Conservation (phyloP, 2,329 filamentous ascomycete species). For the Coniochaeta pulveracea region DNA sequence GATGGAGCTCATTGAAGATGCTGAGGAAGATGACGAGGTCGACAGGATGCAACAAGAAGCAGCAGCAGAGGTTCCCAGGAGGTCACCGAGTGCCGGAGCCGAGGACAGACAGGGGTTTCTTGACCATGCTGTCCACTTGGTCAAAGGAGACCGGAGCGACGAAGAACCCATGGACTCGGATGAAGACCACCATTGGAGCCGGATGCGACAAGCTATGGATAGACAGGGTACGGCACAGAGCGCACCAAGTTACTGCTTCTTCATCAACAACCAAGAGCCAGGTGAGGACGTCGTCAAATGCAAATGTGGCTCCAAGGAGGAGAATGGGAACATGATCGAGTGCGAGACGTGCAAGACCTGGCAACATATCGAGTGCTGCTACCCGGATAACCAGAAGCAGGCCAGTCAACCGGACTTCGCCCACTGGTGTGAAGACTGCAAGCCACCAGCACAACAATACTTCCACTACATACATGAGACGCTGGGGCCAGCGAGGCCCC, state of each 20-base stretch:
- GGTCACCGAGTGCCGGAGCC: no score
- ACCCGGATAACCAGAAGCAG: no score
- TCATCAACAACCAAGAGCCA: no score
- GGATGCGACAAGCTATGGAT: not conserved
- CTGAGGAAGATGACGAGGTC: not conserved
- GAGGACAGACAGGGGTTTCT: not conserved
- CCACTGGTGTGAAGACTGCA: not conserved
- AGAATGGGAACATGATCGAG: no score
- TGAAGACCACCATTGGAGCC: not conserved
- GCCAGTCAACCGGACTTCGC: no score
- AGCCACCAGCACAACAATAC: no score
- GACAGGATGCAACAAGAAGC: not conserved
- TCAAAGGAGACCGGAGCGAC: not conserved
- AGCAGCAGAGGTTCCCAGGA: not conserved
- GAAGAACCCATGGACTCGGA: not conserved
- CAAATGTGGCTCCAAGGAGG: no score
- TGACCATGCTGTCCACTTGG: conserved; percentile 1
- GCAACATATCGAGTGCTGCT: no score
- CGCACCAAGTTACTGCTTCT: not conserved
- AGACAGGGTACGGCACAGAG: not conserved
- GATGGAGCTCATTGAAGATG: not conserved
- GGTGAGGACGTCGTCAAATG: no score
- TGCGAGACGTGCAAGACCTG: no score
- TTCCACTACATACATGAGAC: no score
- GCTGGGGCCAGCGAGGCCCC: no score